Conservation (phyloP, 2,329 filamentous ascomycete species). For the Aspergillus sp. region DNA sequence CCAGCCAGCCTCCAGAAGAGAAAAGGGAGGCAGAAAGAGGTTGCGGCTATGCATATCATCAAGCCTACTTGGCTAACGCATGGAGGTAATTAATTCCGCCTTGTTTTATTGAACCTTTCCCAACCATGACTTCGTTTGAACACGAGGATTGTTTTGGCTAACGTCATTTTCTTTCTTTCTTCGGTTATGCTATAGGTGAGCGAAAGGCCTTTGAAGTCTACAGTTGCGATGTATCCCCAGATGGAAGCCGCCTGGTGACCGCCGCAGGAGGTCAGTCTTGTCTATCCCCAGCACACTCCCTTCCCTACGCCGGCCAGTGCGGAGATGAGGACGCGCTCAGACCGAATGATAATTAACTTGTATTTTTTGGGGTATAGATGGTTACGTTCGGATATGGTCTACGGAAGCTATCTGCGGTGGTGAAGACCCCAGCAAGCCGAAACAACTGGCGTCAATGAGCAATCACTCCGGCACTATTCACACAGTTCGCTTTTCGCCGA, state of each 20-base stretch:
- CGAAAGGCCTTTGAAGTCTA: constrained; percentile 99
- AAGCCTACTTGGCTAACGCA: constrained; percentile 96
- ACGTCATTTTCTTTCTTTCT: constrained; percentile 1
- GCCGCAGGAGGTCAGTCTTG: constrained; percentile 75
- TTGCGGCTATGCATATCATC: constrained; percentile 71
- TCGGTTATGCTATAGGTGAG: constrained; percentile 62
- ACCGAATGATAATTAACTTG: constrained; percentile 11
- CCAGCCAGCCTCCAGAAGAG: background rate
- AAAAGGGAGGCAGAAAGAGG: constrained; percentile 5
- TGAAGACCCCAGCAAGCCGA: constrained; percentile 71
- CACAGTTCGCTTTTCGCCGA: constrained; percentile 93
- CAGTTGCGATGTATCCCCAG: constrained; percentile 94
- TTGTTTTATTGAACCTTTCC: constrained; percentile 5
- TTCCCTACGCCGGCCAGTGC: background rate
- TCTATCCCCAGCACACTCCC: background rate
- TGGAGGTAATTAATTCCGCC: constrained; percentile 59
- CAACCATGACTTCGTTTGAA: background rate
- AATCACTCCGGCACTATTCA: constrained; percentile 97
- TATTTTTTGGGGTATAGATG: constrained; percentile 57
- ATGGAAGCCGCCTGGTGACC: constrained; percentile 87
- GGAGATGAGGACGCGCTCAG: background rate
- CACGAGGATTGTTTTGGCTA: constrained; percentile 14
- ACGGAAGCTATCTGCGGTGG: constrained; percentile 89
- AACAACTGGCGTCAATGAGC: constrained; percentile 96
- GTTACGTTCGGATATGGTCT: constrained; percentile 96